phyloP scores from a whole-genome alignment of 768 basidiomycete genomes.

The Leucosporidium scottii region DNA sequence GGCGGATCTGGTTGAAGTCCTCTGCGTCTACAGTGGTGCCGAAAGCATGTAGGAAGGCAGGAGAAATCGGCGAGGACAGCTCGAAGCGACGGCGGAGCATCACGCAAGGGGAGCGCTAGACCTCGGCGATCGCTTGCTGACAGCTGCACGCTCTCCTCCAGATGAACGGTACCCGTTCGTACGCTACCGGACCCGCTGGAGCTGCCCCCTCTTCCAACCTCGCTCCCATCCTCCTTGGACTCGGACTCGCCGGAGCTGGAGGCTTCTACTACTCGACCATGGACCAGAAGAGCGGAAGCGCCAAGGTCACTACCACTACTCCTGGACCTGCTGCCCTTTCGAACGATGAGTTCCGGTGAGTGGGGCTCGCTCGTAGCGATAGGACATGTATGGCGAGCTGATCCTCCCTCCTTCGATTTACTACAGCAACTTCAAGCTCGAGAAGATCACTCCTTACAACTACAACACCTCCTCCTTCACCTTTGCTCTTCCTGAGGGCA shows the following conservation, averaged over 20 bases:
- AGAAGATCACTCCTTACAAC: conserved; percentile 64
- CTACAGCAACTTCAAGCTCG: conserved; percentile 73
- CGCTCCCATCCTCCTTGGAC: conserved; percentile 32
- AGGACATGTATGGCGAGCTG: neutral
- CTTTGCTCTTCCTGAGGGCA: conserved; percentile 57
- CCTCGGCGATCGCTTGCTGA: no score
- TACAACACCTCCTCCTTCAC: conserved; percentile 76
- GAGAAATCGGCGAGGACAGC: no score
- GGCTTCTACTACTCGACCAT: conserved; percentile 26
- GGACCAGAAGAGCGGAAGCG: conserved; percentile 5
- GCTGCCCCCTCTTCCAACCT: conserved; percentile 8
- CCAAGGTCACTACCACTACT: conserved; percentile 11
- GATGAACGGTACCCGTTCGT: neutral
- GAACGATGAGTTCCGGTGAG: conserved; percentile 23
- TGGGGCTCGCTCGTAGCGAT: neutral
- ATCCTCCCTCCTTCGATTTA: conserved; percentile 38
- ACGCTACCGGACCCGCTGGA: conserved; percentile 20
- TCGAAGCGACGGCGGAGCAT: no score
- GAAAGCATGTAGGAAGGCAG: no score
- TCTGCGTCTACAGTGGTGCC: no score
- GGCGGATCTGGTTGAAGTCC: no score
- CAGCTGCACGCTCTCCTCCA: no score
- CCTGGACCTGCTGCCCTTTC: conserved; percentile 8
- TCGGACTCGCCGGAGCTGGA: conserved; percentile 23
- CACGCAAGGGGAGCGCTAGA: no score